Base-by-base conservation (phyloP, 345 rosid genomes). In the Eucalyptus viminalis region DNA sequence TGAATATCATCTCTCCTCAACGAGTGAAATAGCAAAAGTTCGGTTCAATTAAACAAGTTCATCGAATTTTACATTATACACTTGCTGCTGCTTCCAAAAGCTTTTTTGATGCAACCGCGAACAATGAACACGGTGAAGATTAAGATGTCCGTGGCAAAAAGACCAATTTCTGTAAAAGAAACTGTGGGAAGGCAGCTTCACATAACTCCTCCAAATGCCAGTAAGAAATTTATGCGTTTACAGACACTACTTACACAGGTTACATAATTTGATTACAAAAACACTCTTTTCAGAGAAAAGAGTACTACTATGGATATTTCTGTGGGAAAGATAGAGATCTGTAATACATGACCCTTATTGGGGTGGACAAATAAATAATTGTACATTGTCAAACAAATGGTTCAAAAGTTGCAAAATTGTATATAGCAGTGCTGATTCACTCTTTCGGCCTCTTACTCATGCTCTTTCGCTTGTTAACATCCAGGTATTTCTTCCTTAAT, bases 391-490 rank as follows among this genome's bases (percentile, higher is more conserved):
- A 53, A 51, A 76, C 47, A 2, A 37, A 40, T 76, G 24, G 7
- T 40, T 65, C 53, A 6, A 25, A 22, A 31, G 89, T 80, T 7
- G 54, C 88, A 92, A 90, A 92, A 80, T 88, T 89, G 90, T 80
- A 43, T 58, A 17, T 67, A 27, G 65, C 53, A 80, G 27, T 43
- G 53, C 13, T 22, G 67, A 81, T 90, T 94, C 90, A 97, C n/a
- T 94, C 96, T 94, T 96, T 98, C 4, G 93, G 95, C 90, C 93
- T 94, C 91, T 94, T 97, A 88, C 98, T 96, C 96, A 92, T 95
- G 89, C 96, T 76, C 94, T 98, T 97, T 65, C 99, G 97, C 92
- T 97, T 97, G 94, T 93, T 98, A 60, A 97, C 99, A 14, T 98
- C 99, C 87, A 97, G 90, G 92, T 94, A 95, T 92, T 94, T 94